Percentiles rank a stretch among this genome's conserved stretches.
Evolutionary conservation across 2,329 filamentous ascomycete genomes (phyloP).

Genomic region (Furcasterigmium sp.): DNA sequence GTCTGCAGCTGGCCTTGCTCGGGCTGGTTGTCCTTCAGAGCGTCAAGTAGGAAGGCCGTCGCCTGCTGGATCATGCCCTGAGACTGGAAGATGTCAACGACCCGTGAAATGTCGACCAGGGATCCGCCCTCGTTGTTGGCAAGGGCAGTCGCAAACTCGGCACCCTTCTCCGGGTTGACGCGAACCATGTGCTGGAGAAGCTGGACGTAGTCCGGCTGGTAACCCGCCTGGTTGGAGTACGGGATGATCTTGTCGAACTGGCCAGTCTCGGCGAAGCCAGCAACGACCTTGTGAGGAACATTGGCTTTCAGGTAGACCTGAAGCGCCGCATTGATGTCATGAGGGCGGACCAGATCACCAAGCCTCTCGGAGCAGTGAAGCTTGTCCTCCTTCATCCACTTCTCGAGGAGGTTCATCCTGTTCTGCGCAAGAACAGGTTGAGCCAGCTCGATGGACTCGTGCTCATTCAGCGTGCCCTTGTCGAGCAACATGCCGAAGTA

Average conservation of each 20-base stretch:
- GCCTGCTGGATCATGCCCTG: slow-evolving; percentile 98
- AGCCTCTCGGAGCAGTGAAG: slow-evolving; percentile 94
- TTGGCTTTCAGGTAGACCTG: slow-evolving; percentile 88
- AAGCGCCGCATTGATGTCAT: slow-evolving; percentile 84
- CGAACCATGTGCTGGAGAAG: slow-evolving; percentile 89
- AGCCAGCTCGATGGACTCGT: slow-evolving; percentile 91
- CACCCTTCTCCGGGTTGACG: slow-evolving; percentile 86
- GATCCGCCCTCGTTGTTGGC: slow-evolving; percentile 85
- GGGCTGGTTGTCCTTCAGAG: slow-evolving; percentile 87
- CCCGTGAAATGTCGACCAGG: slow-evolving; percentile 86
- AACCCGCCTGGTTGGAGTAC: slow-evolving; percentile 79
- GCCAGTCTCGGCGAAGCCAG: slow-evolving; percentile 89
- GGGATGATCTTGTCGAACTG: slow-evolving; percentile 96
- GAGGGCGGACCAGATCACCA: slow-evolving; percentile 85
- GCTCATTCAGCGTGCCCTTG: slow-evolving; percentile 86
- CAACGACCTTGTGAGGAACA: slow-evolving; percentile 88
- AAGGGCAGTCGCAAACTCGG: slow-evolving; percentile 89
- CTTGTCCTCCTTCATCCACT: slow-evolving; percentile 97
- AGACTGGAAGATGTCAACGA: slow-evolving; percentile 96
- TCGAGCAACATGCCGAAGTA: slow-evolving; percentile 98
- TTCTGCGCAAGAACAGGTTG: slow-evolving; percentile 89
- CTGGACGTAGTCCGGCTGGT: slow-evolving; percentile 91
- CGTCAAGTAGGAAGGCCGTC: slow-evolving; percentile 95
- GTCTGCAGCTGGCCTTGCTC: slow-evolving; percentile 94
- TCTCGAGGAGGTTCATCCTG: slow-evolving; percentile 92